Evolutionary conservation across 2,329 filamentous ascomycete genomes (phyloP).

Genomic region (Scopulariopsis brevicaulis): DNA sequence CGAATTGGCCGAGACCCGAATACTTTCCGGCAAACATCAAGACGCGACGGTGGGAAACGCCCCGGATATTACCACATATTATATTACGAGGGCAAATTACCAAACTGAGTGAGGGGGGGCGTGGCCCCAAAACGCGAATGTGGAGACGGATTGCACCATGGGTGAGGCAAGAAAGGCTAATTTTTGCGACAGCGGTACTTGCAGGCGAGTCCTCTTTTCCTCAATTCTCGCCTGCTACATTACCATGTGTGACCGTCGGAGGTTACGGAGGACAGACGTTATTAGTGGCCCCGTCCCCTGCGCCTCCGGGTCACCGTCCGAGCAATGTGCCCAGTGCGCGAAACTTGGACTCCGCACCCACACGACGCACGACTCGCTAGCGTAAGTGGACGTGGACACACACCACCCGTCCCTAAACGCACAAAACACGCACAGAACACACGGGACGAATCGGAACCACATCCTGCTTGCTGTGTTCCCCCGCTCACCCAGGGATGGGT

Average conservation of each 20-base stretch:
- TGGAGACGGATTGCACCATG: conserved; percentile 5
- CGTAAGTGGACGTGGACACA: too few relatives aligned
- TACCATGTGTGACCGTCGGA: too few relatives aligned
- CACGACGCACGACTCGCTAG: not conserved
- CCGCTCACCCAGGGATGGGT: not conserved
- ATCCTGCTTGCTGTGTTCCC: too few relatives aligned
- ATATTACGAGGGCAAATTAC: not conserved
- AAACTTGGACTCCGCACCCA: not conserved
- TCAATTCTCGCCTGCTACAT: too few relatives aligned
- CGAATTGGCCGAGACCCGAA: not conserved
- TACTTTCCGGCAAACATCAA: not conserved
- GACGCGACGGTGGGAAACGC: not conserved
- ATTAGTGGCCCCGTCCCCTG: too few relatives aligned
- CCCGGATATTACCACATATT: not conserved
- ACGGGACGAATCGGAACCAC: too few relatives aligned
- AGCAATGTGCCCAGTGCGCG: not conserved
- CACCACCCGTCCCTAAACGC: too few relatives aligned
- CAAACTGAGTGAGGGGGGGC: not conserved
- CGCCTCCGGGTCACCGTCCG: not conserved
- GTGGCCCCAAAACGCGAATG: not conserved
- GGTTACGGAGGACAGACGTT: too few relatives aligned
- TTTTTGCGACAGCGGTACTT: not conserved
- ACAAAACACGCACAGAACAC: too few relatives aligned
- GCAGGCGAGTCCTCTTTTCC: too few relatives aligned
- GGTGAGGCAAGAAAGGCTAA: conserved; percentile 4